Conservation (phyloP, 192 early-diverging fungal genomes). For the Phlyctochytrium planicorne region DNA sequence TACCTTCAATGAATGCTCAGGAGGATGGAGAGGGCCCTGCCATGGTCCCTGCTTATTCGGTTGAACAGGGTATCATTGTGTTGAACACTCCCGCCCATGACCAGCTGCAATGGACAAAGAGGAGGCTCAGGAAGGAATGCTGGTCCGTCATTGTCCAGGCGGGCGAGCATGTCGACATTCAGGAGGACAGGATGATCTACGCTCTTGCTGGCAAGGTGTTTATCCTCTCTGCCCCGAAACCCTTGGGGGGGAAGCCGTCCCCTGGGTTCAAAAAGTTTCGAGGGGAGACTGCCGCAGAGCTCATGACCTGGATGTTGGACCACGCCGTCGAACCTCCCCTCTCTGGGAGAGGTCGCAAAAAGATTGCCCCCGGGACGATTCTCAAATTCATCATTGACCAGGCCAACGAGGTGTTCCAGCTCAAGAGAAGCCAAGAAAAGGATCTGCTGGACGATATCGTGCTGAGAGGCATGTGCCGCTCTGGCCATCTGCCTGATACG, state of each 20-base stretch:
- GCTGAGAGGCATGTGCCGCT: not conserved
- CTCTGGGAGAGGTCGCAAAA: not conserved
- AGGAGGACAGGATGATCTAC: not conserved
- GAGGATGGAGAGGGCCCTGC: not conserved
- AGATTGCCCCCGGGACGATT: not conserved
- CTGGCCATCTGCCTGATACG: not conserved
- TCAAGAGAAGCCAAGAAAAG: not conserved
- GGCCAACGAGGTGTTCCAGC: not conserved
- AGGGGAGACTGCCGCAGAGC: not conserved
- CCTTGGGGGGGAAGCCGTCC: not conserved
- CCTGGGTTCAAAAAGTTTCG: not conserved
- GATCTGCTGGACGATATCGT: not conserved
- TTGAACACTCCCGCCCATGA: not conserved
- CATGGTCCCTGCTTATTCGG: not conserved
- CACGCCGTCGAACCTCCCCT: not conserved
- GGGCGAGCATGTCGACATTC: not conserved
- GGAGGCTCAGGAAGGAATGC: not conserved
- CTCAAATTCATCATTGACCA: not conserved
- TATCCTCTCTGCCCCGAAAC: not conserved
- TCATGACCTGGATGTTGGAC: constrained; percentile 1
- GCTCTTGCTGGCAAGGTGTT: not conserved
- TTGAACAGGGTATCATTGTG: not conserved
- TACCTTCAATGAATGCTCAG: not conserved
- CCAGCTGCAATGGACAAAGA: not conserved
- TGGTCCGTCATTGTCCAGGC: not conserved